phyloP scores from a whole-genome alignment of 192 early-diverging fungal species.

The Cladochytrium replicatum region DNA sequence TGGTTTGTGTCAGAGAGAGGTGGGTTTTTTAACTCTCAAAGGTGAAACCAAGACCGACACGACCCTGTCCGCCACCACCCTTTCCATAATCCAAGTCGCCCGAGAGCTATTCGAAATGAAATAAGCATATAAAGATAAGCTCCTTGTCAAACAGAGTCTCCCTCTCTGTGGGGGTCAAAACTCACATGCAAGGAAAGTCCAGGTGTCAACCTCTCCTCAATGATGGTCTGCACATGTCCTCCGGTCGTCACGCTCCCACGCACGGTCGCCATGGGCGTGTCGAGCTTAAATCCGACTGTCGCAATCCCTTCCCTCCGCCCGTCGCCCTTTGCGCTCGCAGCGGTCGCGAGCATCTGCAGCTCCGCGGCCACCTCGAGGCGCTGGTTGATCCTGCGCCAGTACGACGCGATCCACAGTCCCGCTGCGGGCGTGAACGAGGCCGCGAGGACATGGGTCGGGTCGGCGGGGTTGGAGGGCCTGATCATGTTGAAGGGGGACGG shows the following conservation, averaged over 20 bases:
- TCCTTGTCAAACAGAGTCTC: background rate
- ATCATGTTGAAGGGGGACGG: constrained; percentile 39
- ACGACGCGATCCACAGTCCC: constrained; percentile 65
- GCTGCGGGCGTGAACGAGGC: constrained; percentile 32
- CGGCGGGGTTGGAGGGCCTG: constrained; percentile 42
- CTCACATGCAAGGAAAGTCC: constrained; percentile 79
- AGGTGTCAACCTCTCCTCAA: constrained; percentile 94
- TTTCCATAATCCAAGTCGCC: constrained; percentile 97
- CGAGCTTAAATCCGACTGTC: constrained; percentile 94
- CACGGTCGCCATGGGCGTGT: constrained; percentile 84
- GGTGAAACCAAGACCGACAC: constrained; percentile 73
- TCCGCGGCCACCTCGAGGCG: constrained; percentile 91
- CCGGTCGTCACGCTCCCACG: constrained; percentile 85
- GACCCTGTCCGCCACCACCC: constrained; percentile 39
- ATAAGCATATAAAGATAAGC: constrained; percentile 11
- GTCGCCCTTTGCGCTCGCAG: constrained; percentile 29
- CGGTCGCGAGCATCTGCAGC: constrained; percentile 65
- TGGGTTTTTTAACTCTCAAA: constrained; percentile 78
- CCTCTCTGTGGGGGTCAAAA: background rate
- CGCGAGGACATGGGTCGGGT: constrained; percentile 41
- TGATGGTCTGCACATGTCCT: constrained; percentile 74
- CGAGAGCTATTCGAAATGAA: constrained; percentile 27
- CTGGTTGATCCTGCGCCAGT: constrained; percentile 84
- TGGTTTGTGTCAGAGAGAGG: too few species aligned
- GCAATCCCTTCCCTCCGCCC: constrained; percentile 83